Base-by-base conservation (phyloP, 73 alveolate species). In the Stentor roeselii region DNA sequence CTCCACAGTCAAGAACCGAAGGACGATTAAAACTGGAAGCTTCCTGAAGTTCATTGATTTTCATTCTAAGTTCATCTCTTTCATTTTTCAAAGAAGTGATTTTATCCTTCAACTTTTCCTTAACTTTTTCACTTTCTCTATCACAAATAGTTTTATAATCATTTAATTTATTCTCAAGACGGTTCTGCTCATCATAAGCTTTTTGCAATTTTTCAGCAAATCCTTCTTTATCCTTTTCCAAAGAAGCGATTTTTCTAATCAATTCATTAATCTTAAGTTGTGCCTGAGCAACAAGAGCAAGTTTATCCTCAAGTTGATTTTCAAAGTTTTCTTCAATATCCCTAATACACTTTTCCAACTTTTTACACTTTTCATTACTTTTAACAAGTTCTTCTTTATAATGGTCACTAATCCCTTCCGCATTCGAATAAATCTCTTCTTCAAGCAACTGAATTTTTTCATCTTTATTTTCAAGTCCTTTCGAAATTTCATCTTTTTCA, bases 401-500 rank as follows among this genome's bases (percentile, higher is more conserved):
- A 36, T 67, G 37, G 21, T 67, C 80, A 1, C 34, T 32, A 67
- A 21, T 21, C 41, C 80, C 80, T 67, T 21, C 80, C 21, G 80
- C 80, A 1, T 21, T 32, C 11, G 80, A 21, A 11, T 21, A 30
- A 30, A 67, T 67, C 34, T 67, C 80, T 67, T 67, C 80, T 67
- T 67, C 80, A 1, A 67, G 34, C 11, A 32, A 15, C 21, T 67
- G 41, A 67, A 67, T 67, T 27, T 36, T 32, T 67, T 67, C 80
- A 27, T 67, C 41, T 2, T 67, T 67, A 34, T 67, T 67, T 67
- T 67, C 41, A 30, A 67, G 41, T 34, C 80, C 80, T 67, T 67
- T 67, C 34, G 37, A 2, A 30, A 21, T 21, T 15, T 2, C 37
- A 27, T 67, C 80, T n/a, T 32, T 67, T 67, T 67, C 80, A 27